phyloP scores from a whole-genome alignment of 2,329 filamentous ascomycete species.

The Talaromyces sp. region DNA sequence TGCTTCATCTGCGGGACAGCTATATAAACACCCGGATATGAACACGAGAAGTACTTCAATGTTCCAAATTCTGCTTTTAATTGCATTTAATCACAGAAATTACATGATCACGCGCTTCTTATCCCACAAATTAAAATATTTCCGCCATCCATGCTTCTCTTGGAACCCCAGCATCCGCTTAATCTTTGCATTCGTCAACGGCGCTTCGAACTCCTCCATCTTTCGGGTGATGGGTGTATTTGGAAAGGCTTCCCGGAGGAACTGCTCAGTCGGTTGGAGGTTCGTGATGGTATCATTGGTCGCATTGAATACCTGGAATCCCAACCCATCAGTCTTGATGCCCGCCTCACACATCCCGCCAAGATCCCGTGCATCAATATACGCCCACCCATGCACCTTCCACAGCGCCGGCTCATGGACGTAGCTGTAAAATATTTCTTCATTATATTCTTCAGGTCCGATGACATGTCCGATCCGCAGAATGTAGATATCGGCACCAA shows the following conservation, averaged over 20 bases:
- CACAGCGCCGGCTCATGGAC: constrained; percentile 55
- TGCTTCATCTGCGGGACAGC: not conserved
- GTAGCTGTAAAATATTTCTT: constrained; percentile 54
- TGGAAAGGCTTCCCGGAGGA: constrained; percentile 54
- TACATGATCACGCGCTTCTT: constrained; percentile 5
- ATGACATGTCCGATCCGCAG: constrained; percentile 65
- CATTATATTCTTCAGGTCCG: constrained; percentile 62
- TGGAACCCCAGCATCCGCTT: constrained; percentile 60
- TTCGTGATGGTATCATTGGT: constrained; percentile 63
- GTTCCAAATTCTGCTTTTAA: not conserved
- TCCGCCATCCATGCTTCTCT: constrained; percentile 52
- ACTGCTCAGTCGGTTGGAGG: constrained; percentile 52
- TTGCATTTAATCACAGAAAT: not conserved
- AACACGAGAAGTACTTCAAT: not conserved
- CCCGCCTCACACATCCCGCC: constrained; percentile 62
- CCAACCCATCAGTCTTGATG: constrained; percentile 55
- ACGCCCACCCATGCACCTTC: constrained; percentile 64
- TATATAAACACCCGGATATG: not conserved
- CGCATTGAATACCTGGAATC: constrained; percentile 66
- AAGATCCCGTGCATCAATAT: constrained; percentile 64
- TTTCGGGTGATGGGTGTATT: constrained; percentile 56
- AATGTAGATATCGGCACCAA: constrained; percentile 60
- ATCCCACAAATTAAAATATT: constrained; percentile 22
- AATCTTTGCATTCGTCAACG: constrained; percentile 64
- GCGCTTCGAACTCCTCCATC: constrained; percentile 62